Evolutionary conservation across 345 rosid species (phyloP).

Genomic region (Ailanthus altissimus): DNA sequence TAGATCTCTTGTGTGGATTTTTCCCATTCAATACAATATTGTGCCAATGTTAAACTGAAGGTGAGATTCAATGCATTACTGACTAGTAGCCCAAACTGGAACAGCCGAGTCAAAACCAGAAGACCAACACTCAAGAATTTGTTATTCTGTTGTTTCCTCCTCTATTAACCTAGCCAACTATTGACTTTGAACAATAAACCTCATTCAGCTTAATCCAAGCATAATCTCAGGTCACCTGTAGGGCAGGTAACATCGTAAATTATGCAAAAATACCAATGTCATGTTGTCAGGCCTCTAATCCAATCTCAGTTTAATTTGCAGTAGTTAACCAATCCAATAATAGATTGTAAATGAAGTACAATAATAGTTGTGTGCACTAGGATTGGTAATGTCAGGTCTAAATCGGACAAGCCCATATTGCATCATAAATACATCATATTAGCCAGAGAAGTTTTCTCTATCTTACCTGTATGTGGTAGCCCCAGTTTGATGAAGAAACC

Average conservation of each 20-base stretch:
- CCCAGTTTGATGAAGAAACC: conserved; percentile 99
- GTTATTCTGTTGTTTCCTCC: not conserved
- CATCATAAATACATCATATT: not conserved
- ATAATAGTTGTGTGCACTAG: not conserved
- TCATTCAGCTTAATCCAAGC: not conserved
- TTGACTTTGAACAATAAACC: not conserved
- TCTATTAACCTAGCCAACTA: not conserved
- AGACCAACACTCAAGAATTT: not conserved
- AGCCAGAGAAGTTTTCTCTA: not conserved
- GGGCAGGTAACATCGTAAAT: not conserved
- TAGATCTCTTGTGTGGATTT: not conserved
- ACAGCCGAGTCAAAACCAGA: not conserved
- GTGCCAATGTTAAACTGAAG: not conserved
- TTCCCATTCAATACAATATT: not conserved
- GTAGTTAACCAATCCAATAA: not conserved
- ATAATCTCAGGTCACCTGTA: not conserved
- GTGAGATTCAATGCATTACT: not conserved
- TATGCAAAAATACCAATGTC: not conserved
- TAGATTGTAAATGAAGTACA: not conserved
- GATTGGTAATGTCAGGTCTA: not conserved
- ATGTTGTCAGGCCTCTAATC: not conserved
- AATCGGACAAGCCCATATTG: not conserved
- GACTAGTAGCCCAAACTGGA: not conserved
- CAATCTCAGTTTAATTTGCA: not conserved
- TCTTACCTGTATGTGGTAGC: conserved; percentile 95